These are phyloP conservation scores for Colletotrichum euphorbiae DNA, from an alignment of 2,329 filamentous ascomycete genomes.

Conservation along the genomic window DNA sequence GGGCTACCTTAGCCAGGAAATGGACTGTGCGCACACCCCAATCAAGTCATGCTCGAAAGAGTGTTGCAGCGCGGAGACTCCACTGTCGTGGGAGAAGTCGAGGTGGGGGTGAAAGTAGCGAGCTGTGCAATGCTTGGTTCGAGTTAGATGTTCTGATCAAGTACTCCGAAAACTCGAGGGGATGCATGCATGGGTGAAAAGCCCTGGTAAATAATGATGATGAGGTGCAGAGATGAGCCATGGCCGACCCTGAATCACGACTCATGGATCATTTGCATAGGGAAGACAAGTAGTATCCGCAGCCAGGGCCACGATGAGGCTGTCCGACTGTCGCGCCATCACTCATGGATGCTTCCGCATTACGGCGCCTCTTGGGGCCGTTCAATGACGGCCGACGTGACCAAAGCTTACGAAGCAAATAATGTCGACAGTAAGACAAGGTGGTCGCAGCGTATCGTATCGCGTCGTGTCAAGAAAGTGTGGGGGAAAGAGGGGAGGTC, in stretches of 20 bases:
- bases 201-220: conserved; percentile 20
- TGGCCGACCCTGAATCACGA: conserved; percentile 22
- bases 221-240: conserved; percentile 27
- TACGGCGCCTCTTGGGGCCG: conserved; percentile 6
- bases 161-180: background rate
- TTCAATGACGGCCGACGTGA: conserved; percentile 12
- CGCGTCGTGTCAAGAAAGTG: conserved; percentile 31
- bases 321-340: conserved; percentile 27
- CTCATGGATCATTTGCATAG: conserved; percentile 21
- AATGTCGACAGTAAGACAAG: conserved; percentile 28
- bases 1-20: conserved; percentile 12
- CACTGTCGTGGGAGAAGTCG: conserved; percentile 9
- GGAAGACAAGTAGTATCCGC: conserved; percentile 8
- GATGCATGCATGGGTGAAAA: conserved; percentile 5
- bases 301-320: conserved; percentile 19
- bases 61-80: conserved; percentile 31
- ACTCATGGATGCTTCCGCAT: conserved; percentile 16
- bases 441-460: conserved; percentile 28
- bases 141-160: background rate
- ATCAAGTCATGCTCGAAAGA: conserved; percentile 26
- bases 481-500: conserved; percentile 24
- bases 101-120: background rate
- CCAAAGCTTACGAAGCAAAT: conserved; percentile 16
- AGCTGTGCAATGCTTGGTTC: conserved; percentile 7
- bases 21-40: conserved; percentile 33